Evolutionary conservation across 331 rosid species (phyloP), one percentile per base, ranked within the genome.

Genomic region (Telfairia occidentalis): DNA sequence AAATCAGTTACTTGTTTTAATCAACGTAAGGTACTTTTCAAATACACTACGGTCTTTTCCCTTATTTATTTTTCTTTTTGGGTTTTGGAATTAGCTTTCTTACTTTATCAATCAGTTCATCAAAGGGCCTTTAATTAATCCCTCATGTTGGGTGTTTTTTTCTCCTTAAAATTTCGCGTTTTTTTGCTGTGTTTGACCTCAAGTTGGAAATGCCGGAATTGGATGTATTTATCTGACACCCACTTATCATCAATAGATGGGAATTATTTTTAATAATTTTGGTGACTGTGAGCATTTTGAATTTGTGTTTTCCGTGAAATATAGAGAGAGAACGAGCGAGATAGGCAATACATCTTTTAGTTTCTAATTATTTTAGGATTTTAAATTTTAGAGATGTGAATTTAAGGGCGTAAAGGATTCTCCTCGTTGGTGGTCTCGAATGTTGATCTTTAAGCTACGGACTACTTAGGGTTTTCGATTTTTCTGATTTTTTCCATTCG

Each of bases 381-480:
- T 82, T 74, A 2, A 66, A 21, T 67, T 75, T 75, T 70, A 70
- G 71, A 71, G 81, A 75, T 81, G 40, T 81, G 84, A 79, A 77
- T 78, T 83, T 83, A 78, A 59, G 76, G 82, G 71, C 73, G 76
- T 80, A 84, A 86, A 83, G 87, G 86, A 79, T 84, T 77, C 60
- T 80, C 78, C 71, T 83, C 58, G 58, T 48, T 80, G 79, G 85
- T 84, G 64, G 78, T 73, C 86, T 82, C 74, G 73, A 66, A 60
- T 46, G 9, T 64, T 38, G 86, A 82, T 79, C 73, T 77, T 79
- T 70, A 74, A 73, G 82, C 74, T 78, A 74, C 48, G 85, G 54
- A 76, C 83, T 81, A 67, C 42, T 80, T 78, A 78, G 80, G 82
- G 86, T 82, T 73, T 75, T 78, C 84, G 52, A 71, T 80, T 23